A percentile compares a stretch with the other conserved stretches of the same genome.
phyloP scores from a whole-genome alignment of 768 basidiomycete species.

The Suillus subaureus region DNA sequence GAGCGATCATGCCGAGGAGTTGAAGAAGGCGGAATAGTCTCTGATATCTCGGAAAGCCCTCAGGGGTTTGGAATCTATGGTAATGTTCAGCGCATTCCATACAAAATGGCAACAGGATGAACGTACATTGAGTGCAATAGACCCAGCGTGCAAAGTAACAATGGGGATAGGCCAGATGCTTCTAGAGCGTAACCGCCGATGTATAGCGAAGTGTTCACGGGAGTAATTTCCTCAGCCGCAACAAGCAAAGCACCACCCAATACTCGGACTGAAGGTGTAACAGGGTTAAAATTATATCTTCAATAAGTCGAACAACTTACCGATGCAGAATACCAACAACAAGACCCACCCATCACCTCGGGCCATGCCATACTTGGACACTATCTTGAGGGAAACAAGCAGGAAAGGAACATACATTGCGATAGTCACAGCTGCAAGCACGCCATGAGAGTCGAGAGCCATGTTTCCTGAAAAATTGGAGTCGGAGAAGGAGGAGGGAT shows the following conservation, averaged over 20 bases:
- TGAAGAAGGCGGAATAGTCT: constrained; percentile 29
- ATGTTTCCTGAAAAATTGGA: constrained; percentile 22
- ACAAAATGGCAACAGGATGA: background rate
- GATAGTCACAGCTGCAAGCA: constrained; percentile 61
- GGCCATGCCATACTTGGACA: constrained; percentile 56
- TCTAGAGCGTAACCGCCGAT: constrained; percentile 52
- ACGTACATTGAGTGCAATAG: constrained; percentile 39
- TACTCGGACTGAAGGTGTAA: constrained; percentile 48
- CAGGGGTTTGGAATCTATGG: constrained; percentile 33
- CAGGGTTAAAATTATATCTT: constrained; percentile 8
- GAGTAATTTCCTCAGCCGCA: constrained; percentile 48
- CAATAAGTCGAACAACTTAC: constrained; percentile 37
- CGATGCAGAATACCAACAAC: constrained; percentile 58
- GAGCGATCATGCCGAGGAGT: constrained; percentile 29
- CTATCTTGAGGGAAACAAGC: constrained; percentile 45
- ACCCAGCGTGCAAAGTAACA: constrained; percentile 40
- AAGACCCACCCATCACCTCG: constrained; percentile 69
- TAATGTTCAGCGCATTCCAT: constrained; percentile 8
- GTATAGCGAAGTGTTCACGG: constrained; percentile 46
- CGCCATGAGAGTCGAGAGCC: constrained; percentile 43
- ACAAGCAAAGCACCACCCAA: constrained; percentile 60
- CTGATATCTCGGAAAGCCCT: constrained; percentile 15
- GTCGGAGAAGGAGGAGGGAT: constrained; percentile 1
- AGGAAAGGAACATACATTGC: constrained; percentile 62
- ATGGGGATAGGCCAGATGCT: constrained; percentile 40